phyloP scores from a whole-genome alignment of 1,139 yeast genomes.

The Candida sanyaensis region DNA sequence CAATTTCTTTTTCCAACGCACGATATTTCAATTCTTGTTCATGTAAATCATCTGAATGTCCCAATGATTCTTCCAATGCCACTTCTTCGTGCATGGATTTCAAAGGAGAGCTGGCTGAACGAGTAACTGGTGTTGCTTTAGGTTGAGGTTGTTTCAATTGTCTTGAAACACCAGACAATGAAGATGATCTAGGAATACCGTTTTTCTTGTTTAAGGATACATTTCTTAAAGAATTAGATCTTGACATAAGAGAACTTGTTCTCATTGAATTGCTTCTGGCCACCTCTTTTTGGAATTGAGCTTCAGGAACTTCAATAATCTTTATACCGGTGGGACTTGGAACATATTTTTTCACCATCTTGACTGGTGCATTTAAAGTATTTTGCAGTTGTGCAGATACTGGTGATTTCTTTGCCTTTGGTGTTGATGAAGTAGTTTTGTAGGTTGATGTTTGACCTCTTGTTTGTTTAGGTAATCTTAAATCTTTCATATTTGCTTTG shows the following conservation, averaged over 20 bases:
- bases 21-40: slow-evolving; percentile 16
- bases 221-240: slow-evolving; percentile 25
- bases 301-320: slow-evolving; percentile 49
- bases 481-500: slow-evolving; percentile 26
- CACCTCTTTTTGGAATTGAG: slow-evolving; percentile 37
- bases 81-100: slow-evolving; percentile 19
- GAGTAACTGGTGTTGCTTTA: neutral
- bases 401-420: neutral
- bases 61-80: slow-evolving; percentile 16
- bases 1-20: slow-evolving; percentile 28
- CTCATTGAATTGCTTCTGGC: slow-evolving; percentile 45
- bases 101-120: slow-evolving; percentile 10
- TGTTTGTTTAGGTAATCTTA: slow-evolving; percentile 18
- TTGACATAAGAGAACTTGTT: slow-evolving; percentile 14
- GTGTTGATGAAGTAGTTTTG: neutral
- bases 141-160: neutral
- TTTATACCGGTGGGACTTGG: slow-evolving; percentile 53
- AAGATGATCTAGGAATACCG: slow-evolving; percentile 20
- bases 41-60: slow-evolving; percentile 12
- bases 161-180: slow-evolving; percentile 14
- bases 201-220: slow-evolving; percentile 15
- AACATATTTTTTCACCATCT: slow-evolving; percentile 49
- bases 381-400: slow-evolving; percentile 1
- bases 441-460: neutral
- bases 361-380: slow-evolving; percentile 17